phyloP scores from a whole-genome alignment of 176 grass and related monocot genomes.

The Thinopyrum elongatum region DNA sequence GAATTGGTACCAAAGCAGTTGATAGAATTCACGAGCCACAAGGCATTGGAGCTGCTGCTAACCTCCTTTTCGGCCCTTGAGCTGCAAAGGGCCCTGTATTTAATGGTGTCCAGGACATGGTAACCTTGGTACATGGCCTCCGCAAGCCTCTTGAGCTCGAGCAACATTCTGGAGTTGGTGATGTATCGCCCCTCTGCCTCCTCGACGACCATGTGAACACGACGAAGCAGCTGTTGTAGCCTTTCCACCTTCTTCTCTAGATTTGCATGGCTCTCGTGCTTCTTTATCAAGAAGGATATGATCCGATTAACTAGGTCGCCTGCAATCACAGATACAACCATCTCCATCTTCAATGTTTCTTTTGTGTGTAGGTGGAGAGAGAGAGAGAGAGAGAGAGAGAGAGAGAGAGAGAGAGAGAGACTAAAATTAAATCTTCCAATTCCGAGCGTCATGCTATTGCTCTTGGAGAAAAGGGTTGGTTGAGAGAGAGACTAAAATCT shows the following conservation, averaged over 20 bases:
- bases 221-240: conserved; percentile 24
- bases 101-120: conserved; percentile 14
- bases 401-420: no score
- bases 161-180: conserved; percentile 26
- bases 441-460: no score
- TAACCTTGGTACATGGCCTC: conserved; percentile 29
- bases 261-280: background rate
- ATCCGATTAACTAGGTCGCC: conserved; percentile 32
- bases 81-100: background rate
- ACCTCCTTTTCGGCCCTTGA: background rate
- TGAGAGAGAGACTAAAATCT: no score
- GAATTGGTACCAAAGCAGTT: background rate
- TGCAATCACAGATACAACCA: conserved; percentile 27
- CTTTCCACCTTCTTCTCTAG: conserved; percentile 16
- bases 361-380: background rate
- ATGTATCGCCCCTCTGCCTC: conserved; percentile 22
- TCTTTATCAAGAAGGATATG: conserved; percentile 29
- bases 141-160: conserved; percentile 23
- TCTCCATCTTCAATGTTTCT: conserved; percentile 15
- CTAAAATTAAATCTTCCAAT: no score
- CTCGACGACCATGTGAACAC: conserved; percentile 32
- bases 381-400: no score
- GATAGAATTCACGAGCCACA: background rate
- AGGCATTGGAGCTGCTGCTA: background rate
- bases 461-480: no score